Base-by-base conservation (phyloP, 1,284 basidiomycete species). In the Moesziomyces parantarcticus region DNA sequence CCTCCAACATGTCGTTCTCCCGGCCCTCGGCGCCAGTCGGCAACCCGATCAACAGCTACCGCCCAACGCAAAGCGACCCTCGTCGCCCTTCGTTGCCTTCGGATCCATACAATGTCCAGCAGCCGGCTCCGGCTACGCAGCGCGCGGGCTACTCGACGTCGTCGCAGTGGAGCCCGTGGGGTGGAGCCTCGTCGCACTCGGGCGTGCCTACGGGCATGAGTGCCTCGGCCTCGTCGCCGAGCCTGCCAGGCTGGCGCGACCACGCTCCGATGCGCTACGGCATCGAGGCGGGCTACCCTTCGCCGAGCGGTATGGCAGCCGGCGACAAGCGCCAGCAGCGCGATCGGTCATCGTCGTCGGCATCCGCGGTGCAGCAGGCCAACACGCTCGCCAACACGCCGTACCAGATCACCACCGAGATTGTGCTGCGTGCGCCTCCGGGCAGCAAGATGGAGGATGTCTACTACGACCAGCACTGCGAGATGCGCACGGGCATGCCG, bases 401-500 rank as follows among this genome's bases (percentile, higher is more conserved):
- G 0, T 76, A 61, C 58, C 66, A 72, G 56, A 61, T 72, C 49
- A 77, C 72, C 41, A 64, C 61, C 18, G 75, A 77, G n/a, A 77
- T 77, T 42, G 67, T 77, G 5, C 60, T 77, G 26, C 67, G 72
- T 21, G 71, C 71, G 18, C 72, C 64, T 10, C 44, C 59, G 1
- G 75, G 75, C 21, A 73, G 62, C 58, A 69, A 70, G 60, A 58
- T 73, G 65, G 68, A 71, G 21, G 75, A 77, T 42, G 69, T 77
- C 21, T 69, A 73, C 64, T 77, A 77, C 49, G 72, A 75, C 22
- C 69, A 75, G 63, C 66, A 69, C 51, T 75, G 72, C 56, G 67
- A 70, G 50, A 44, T 66, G 9, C 74, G 56, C 9, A 69, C 67
- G 2, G 65, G 65, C 5, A 45, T 69, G 40, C 69, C 74, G 2